Base-by-base conservation (phyloP, 306 rosid species). In the Sphenostylis stenocarpa region DNA sequence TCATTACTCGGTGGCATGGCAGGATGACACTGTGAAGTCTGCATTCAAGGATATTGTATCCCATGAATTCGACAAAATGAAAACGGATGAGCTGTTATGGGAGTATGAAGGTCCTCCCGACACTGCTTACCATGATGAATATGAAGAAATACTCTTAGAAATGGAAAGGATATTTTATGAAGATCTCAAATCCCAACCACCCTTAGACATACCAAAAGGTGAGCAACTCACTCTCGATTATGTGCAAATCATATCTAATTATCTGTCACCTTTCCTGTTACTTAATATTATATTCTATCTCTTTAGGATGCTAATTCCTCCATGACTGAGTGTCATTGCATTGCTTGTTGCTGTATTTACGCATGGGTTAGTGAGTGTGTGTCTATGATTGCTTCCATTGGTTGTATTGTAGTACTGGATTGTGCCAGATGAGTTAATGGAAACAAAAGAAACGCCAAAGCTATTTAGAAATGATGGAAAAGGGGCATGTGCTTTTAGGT, bases 101-200 rank as follows among this genome's bases (percentile, higher is more conserved):
- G 92, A 91, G 39, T 90, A 91, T 45, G 85, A 85, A 47, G 87
- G 84, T 66, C 79, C 89, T 81, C 78, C 67, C 6, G 5, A 70
- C 52, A 68, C 65, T 65, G 77, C 89, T 69, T 81, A 76, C 80
- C 72, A 83, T 38, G 95, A 90, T 49, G 92, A 93, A 45, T 85
- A 92, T 68, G 88, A 90, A 86, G 96, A 84, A 17, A 90, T 93
- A 9, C 49, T 90, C 74, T 38, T 93, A 75, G 93, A 91, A 82
- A 91, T 93, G 96, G 93, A 90, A 73, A 87, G 83, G 72, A 88
- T 93, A 49, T 93, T 93, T 86, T 93, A 93, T 72, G 82, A 93
- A 79, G 93, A 91, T 81, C 86, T 83, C 53, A 60, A 61, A 44
- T 68, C 48, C 24, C 86, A 91, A 60, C 73, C 86, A 73, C 77